phyloP scores from a whole-genome alignment of 257 asterid species.

The Knoxia roxburghii region DNA sequence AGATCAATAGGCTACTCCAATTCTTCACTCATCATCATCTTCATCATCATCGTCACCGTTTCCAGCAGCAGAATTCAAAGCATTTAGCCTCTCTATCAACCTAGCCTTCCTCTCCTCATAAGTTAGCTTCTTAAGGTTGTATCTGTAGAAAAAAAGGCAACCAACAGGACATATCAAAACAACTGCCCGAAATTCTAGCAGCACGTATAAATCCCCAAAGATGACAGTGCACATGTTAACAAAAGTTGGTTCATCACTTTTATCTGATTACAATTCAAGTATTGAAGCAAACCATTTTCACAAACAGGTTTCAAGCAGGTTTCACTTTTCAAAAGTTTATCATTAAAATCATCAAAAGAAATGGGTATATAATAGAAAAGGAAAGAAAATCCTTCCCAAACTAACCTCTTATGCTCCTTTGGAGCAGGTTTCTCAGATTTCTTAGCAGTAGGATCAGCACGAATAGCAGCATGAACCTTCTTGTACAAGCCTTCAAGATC shows the following conservation, averaged over 20 bases:
- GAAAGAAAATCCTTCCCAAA: not conserved
- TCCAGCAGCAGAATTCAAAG: slow-evolving; percentile 22
- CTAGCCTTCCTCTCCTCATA: slow-evolving; percentile 25
- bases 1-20: not conserved
- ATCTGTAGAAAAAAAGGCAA: slow-evolving; percentile 3
- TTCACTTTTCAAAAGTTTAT: not conserved
- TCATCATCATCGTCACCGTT: slow-evolving; percentile 10
- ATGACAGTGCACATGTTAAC: not conserved
- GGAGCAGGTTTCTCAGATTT: slow-evolving; percentile 42
- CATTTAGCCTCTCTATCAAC: slow-evolving; percentile 25
- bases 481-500: slow-evolving; percentile 63
- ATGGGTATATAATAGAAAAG: not conserved
- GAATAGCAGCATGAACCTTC: slow-evolving; percentile 67
- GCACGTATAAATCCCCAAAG: too few relatives aligned
- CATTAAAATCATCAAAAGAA: too few relatives aligned
- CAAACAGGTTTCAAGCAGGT: too few relatives aligned
- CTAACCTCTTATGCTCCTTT: slow-evolving; percentile 48
- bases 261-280: not conserved
- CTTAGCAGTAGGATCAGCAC: slow-evolving; percentile 43
- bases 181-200: not conserved
- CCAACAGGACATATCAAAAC: not conserved
- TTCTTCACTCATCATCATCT: slow-evolving; percentile 15
- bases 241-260: too few relatives aligned
- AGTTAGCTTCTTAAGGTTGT: slow-evolving; percentile 23
- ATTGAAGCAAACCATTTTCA: not conserved